Conservation (phyloP, 2,329 filamentous ascomycete species). For the Arthrobotrys pseudoclavata region DNA sequence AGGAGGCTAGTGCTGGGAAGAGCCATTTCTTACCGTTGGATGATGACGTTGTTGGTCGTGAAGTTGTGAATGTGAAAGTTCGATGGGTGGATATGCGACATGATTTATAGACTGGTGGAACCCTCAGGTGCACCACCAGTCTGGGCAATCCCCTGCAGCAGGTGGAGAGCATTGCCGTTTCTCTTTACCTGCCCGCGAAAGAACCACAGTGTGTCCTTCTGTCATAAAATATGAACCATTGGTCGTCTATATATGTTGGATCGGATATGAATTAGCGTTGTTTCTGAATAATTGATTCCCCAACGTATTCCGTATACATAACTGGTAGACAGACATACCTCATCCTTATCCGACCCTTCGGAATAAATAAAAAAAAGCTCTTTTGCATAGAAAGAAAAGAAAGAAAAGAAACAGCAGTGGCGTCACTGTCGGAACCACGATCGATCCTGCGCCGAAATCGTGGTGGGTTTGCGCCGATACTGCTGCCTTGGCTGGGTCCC, state of each 20-base stretch:
- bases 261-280: conserved; percentile 1
- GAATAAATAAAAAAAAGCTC: background rate
- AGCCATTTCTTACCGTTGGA: conserved; percentile 29
- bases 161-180: conserved; percentile 7
- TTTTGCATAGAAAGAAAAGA: background rate
- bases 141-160: conserved; percentile 11
- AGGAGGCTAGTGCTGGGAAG: conserved; percentile 36
- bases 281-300: background rate
- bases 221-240: conserved; percentile 6
- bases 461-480: conserved; percentile 8
- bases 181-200: background rate
- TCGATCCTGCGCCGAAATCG: conserved; percentile 29
- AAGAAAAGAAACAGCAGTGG: background rate
- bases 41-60: background rate
- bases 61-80: conserved; percentile 11
- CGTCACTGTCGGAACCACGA: conserved; percentile 24
- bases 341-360: background rate
- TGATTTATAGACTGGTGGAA: conserved; percentile 19
- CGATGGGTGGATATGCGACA: conserved; percentile 6
- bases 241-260: conserved; percentile 3
- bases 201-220: background rate
- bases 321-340: conserved; percentile 4
- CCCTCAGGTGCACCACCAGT: conserved; percentile 14
- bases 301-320: background rate
- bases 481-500: conserved; percentile 20